Conservation (phyloP, 345 rosid genomes). For the Pistacia integerrima region DNA sequence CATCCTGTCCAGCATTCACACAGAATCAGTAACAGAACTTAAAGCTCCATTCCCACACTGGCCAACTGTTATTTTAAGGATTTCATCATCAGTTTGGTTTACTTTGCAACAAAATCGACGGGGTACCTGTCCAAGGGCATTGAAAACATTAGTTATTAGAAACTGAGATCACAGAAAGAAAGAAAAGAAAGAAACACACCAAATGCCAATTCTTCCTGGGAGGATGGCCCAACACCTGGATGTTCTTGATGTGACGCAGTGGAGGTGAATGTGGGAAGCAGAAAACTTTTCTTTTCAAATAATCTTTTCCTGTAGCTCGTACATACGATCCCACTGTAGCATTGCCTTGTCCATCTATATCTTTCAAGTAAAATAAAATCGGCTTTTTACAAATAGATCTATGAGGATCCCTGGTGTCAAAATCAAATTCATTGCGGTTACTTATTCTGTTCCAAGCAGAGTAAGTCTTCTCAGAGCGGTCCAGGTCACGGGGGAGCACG, state of each 20-base stretch:
- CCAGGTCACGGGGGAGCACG: slow-evolving; percentile 67
- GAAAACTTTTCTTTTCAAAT: slow-evolving; percentile 65
- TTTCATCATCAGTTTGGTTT: slow-evolving; percentile 43
- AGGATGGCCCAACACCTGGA: slow-evolving; percentile 63
- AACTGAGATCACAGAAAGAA: slow-evolving; percentile 5
- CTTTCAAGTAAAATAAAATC: slow-evolving; percentile 54
- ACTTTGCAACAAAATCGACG: slow-evolving; percentile 80
- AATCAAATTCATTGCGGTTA: slow-evolving; percentile 69
- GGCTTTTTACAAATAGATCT: slow-evolving; percentile 65
- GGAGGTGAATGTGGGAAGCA: slow-evolving; percentile 73
- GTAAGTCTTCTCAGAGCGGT: slow-evolving; percentile 74
- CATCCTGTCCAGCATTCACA: slow-evolving; percentile 34
- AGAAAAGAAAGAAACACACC: slow-evolving; percentile 45
- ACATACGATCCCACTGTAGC: slow-evolving; percentile 57
- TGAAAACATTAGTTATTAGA: slow-evolving; percentile 6
- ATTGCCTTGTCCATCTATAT: slow-evolving; percentile 44
- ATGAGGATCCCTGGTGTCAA: slow-evolving; percentile 65
- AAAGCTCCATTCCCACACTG: slow-evolving; percentile 61
- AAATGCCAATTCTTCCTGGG: slow-evolving; percentile 71
- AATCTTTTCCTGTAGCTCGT: slow-evolving; percentile 52
- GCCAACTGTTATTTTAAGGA: slow-evolving; percentile 64
- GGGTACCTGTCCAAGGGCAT: slow-evolving; percentile 53
- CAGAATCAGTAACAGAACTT: slow-evolving; percentile 47
- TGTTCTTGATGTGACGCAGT: slow-evolving; percentile 52
- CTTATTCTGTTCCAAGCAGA: slow-evolving; percentile 78